These are phyloP conservation scores for Cyanidioschyzon merolae DNA, from an alignment of 23 red algal genomes.

Conservation along the genomic window DNA sequence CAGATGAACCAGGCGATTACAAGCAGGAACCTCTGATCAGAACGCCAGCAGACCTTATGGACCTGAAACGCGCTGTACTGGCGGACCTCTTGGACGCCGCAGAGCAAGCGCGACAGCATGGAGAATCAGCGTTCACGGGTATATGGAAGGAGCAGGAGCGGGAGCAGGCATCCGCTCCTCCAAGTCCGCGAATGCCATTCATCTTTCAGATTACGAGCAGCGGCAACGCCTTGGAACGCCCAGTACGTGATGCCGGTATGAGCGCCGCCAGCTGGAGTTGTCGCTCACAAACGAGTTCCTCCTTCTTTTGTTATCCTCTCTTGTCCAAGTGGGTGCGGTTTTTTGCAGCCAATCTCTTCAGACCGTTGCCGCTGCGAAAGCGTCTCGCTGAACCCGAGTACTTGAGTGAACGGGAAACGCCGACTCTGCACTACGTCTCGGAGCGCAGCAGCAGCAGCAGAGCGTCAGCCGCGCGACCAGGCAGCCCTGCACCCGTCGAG, in stretches of 20 bases:
- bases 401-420: background rate
- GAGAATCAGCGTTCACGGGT: background rate
- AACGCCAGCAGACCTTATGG: constrained; percentile 11
- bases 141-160: background rate
- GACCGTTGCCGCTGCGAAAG: background rate
- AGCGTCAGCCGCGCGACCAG: background rate
- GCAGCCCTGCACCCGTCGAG: background rate
- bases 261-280: background rate
- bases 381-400: constrained; percentile 13
- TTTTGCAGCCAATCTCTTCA: background rate
- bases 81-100: constrained; percentile 10
- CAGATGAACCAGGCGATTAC: background rate
- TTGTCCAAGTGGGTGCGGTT: background rate
- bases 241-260: background rate
- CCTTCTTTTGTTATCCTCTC: background rate
- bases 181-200: background rate
- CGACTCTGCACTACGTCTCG: background rate
- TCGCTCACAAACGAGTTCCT: background rate
- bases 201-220: background rate
- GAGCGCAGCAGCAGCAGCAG: background rate
- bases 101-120: constrained; percentile 8
- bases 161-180: background rate
- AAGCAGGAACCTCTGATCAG: background rate
- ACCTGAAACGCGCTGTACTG: background rate
- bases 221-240: background rate